Evolutionary conservation across 2,329 filamentous ascomycete species (phyloP), one percentile per base, ranked within the genome.

Genomic region (Bipolaris victoriae): DNA sequence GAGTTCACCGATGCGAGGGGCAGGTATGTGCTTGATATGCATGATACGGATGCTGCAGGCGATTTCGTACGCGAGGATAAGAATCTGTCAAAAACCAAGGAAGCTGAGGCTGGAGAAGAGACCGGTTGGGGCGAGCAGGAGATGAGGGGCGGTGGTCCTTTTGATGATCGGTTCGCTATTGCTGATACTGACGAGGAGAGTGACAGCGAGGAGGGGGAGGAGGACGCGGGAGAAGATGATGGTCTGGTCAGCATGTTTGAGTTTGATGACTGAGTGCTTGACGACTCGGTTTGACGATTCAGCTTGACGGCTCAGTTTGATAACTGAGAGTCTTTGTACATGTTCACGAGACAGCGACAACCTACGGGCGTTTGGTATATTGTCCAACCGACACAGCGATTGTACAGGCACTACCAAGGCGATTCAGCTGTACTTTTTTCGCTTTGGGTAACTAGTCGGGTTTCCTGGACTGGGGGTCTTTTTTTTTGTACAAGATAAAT

Each of bases 1-100:
- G 41, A 26, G 24, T 16, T 50, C 15, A 41, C 18, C 5, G 60
- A 62, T 33, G 49, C 40, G 13, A 2, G 10, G 10, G 57, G 54
- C 0, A 16, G 33, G 0, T 62, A 53, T 35, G 43, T 51, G 33
- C 10, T 60, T 2, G 51, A 51, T 5, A 52, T 46, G 29, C 41
- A 45, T 20, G 54, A 57, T 24, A 45, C 29, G 37, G 47, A 51
- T n/a, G n/a, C 13, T 3, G 29, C 15, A 22, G 37, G 31, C 0
- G 43, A 20, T 3, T 58, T 46, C 5, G 10, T 36, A 22, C 37
- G 29, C 6, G 20, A 16, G 5, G 36, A 29, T 15, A 1, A 9
- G 18, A 7, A 5, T 10, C 7, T 18, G 44, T 10, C 5, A 1
- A 29, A 36, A 35, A 9, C 13, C 1, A 33, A 15, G 6, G 16